Percentiles rank a stretch among this genome's conserved stretches.
phyloP scores from a whole-genome alignment of 78 protist genomes.

The Cavenderia fasciculata region DNA sequence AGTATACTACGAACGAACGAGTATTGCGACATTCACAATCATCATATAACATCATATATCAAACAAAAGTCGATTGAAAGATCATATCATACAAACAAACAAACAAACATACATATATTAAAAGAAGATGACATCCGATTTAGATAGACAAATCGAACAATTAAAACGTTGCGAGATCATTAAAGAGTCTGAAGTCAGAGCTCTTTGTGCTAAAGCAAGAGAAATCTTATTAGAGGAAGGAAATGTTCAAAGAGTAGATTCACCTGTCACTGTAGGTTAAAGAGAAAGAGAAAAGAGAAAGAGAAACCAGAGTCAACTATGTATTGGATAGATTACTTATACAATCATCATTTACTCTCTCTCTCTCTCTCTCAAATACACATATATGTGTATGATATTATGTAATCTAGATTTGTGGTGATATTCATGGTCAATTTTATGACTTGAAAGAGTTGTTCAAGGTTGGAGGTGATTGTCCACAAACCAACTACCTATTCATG shows the following conservation, averaged over 20 bases:
- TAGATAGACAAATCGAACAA: conserved; percentile 96
- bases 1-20: too few relatives aligned
- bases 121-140: conserved; percentile 73
- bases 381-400: background rate
- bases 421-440: conserved; percentile 99
- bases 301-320: background rate
- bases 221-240: conserved; percentile 98
- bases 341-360: too few relatives aligned
- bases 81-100: too few relatives aligned
- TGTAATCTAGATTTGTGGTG: conserved; percentile 99
- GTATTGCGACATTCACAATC: too few relatives aligned
- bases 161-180: conserved; percentile 93
- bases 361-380: background rate
- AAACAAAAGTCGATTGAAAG: too few relatives aligned
- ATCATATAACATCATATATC: too few relatives aligned
- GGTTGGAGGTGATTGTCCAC: conserved; percentile 97
- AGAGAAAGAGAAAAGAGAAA: background rate
- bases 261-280: conserved; percentile 97
- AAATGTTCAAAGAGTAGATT: conserved; percentile 97
- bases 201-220: conserved; percentile 97
- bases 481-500: conserved; percentile 97
- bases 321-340: too few relatives aligned
- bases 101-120: background rate
- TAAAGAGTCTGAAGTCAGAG: conserved; percentile 96
- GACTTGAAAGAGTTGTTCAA: conserved; percentile 98